Evolutionary conservation across 306 rosid genomes (phyloP).

Genomic region (Casuarina cunninghamiana): DNA sequence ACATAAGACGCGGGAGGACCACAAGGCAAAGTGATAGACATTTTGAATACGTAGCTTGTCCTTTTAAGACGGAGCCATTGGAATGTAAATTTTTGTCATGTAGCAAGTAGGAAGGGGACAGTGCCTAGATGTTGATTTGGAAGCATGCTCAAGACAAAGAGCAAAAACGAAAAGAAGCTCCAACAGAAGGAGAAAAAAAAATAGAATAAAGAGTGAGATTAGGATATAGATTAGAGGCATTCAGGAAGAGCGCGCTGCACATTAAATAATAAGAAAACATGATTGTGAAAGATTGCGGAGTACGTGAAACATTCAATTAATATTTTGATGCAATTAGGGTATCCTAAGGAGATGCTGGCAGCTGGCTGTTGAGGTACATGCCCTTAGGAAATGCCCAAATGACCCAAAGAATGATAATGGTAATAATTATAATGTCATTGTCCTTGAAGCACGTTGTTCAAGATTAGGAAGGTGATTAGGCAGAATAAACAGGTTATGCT

Average conservation of each 20-base stretch:
- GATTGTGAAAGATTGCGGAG: constrained; percentile 16
- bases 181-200: background rate
- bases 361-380: constrained; percentile 25
- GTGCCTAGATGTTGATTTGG: constrained; percentile 40
- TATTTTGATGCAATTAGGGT: constrained; percentile 51
- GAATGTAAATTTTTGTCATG: constrained; percentile 49
- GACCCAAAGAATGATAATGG: constrained; percentile 5
- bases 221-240: constrained; percentile 38
- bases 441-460: constrained; percentile 35
- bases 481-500: constrained; percentile 33
- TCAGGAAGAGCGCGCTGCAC: constrained; percentile 18
- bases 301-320: constrained; percentile 42
- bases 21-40: background rate
- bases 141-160: constrained; percentile 50
- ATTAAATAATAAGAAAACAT: constrained; percentile 5
- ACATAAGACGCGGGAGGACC: background rate
- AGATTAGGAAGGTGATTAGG: constrained; percentile 38
- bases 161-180: constrained; percentile 33
- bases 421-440: constrained; percentile 29
- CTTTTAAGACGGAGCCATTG: constrained; percentile 32
- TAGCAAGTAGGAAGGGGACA: constrained; percentile 47
- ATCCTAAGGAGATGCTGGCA: constrained; percentile 42
- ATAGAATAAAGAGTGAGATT: constrained; percentile 9
- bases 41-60: constrained; percentile 11
- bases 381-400: constrained; percentile 24